Evolutionary conservation across 2,329 filamentous ascomycete genomes (phyloP), one percentile per base, ranked within the genome.

Genomic region (Diaporthe sp.): DNA sequence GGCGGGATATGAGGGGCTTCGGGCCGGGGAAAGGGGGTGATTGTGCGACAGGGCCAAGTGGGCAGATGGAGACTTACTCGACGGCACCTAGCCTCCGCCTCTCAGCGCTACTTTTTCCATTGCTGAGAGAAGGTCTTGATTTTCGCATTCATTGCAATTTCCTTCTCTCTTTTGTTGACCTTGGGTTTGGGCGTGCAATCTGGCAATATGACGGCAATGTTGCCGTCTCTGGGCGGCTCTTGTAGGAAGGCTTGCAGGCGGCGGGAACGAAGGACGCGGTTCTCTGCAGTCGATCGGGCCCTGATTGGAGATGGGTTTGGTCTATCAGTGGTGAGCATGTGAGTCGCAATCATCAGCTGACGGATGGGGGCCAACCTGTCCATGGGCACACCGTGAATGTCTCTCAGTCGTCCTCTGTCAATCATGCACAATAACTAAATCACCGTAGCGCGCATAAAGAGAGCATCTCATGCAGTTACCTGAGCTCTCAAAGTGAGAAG

Each of bases 161-260:
- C 33, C 25, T 72, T 60, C 15, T 64, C 19, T 5, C 17, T 13
- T 25, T 58, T n/a, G 19, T 9, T 64, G 70, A 9, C 19, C 8
- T 45, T 33, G 6, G 25, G 12, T 7, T 35, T 33, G 28, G 57
- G 3, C 1, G 33, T 45, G 33, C 50, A 22, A n/a, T 64, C 70
- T 5, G 70, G 45, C 38, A 64, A 13, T 9, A 25, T 28, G 47
- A 72, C 22, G 28, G 12, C 1, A 8, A 54, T 45, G 35, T 64
- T 72, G 33, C 70, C 70, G 8, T 72, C 70, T 30, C 57, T 38
- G 9, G 22, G 19, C 1, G 35, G 25, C 47, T 72, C 70, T 15
- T 15, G 57, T 25, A 55, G 17, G 28, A 72, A 72, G 25, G 13
- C 25, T 33, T 55, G 19, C 19, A 54, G 8, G 13, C 57, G 57